Evolutionary conservation across 495 filamentous ascomycete genomes (phyloP).

Genomic region (Tuber melanosporum): DNA sequence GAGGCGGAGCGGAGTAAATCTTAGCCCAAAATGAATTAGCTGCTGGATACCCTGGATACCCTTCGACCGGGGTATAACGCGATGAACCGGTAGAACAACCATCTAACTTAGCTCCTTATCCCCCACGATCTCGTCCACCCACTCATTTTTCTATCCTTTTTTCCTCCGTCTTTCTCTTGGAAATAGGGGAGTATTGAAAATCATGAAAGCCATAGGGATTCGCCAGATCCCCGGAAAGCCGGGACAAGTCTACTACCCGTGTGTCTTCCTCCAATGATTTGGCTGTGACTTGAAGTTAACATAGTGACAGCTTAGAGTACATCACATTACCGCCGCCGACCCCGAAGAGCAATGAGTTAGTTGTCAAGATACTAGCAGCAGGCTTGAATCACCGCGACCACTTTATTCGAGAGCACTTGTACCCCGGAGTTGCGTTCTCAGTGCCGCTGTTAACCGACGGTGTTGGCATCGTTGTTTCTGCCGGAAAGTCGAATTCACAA

Average conservation of each 20-base stretch:
- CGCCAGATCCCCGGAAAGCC: constrained; percentile 64
- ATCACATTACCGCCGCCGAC: constrained; percentile 49
- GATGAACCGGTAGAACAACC: not conserved
- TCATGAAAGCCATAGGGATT: constrained; percentile 42
- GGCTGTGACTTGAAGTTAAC: not conserved
- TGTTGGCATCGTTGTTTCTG: constrained; percentile 59
- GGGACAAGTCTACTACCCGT: constrained; percentile 79
- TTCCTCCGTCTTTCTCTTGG: not conserved
- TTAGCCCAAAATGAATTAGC: not conserved
- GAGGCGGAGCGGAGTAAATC: not conserved
- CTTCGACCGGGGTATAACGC: not conserved
- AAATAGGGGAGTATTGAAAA: not conserved
- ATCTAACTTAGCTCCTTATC: not conserved
- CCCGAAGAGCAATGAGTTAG: constrained; percentile 58
- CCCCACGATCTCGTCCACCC: not conserved
- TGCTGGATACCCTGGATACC: not conserved
- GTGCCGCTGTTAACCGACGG: constrained; percentile 74
- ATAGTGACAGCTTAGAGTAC: constrained; percentile 10
- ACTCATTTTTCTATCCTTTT: not conserved
- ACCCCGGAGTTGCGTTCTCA: constrained; percentile 72
- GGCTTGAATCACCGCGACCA: constrained; percentile 88
- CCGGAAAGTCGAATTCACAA: constrained; percentile 50
- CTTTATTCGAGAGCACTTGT: constrained; percentile 85
- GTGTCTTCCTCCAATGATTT: constrained; percentile 34
- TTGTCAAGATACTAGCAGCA: constrained; percentile 64